A percentile compares a stretch with the other conserved stretches of the same genome.
Evolutionary conservation across 192 early-diverging fungal species (phyloP).

Genomic region (Entomortierella chlamydospora): DNA sequence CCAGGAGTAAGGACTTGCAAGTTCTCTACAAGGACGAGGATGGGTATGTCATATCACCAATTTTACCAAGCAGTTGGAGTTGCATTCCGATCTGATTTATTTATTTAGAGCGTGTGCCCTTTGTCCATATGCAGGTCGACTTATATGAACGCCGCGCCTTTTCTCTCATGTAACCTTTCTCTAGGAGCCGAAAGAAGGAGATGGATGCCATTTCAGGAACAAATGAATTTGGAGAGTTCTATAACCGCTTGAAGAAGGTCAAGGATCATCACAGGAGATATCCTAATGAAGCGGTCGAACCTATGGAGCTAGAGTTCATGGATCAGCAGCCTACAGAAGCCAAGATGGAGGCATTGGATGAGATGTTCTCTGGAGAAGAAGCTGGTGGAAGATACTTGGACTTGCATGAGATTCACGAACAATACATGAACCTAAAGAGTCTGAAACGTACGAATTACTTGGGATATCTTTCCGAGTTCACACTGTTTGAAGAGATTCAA

Average conservation of each 20-base stretch:
- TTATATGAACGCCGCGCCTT: too few relatives aligned
- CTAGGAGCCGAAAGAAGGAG: slow-evolving; percentile 74
- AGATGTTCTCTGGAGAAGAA: slow-evolving; percentile 95
- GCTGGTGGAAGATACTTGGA: slow-evolving; percentile 86
- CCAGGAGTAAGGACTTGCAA: slow-evolving; percentile 69
- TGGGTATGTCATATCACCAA: slow-evolving; percentile 74
- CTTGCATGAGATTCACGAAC: slow-evolving; percentile 80
- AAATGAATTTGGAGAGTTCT: slow-evolving; percentile 86
- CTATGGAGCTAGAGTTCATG: slow-evolving; percentile 84
- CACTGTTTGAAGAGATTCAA: slow-evolving; percentile 67
- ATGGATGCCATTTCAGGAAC: slow-evolving; percentile 75
- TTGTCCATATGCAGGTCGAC: too few relatives aligned
- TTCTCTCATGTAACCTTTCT: not conserved
- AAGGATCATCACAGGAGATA: slow-evolving; percentile 84
- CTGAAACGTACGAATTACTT: slow-evolving; percentile 74
- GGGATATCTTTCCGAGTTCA: slow-evolving; percentile 74
- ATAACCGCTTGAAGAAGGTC: slow-evolving; percentile 82
- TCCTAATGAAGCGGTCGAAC: slow-evolving; percentile 80
- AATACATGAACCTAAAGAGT: slow-evolving; percentile 86
- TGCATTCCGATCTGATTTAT: too few relatives aligned
- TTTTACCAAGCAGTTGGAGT: too few relatives aligned
- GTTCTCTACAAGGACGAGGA: slow-evolving; percentile 79
- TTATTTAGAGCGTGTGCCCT: too few relatives aligned
- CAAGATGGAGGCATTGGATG: slow-evolving; percentile 74
- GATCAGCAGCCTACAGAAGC: slow-evolving; percentile 62